Conservation (phyloP, 192 early-diverging fungal genomes). For the Backusella tuberculispora region DNA sequence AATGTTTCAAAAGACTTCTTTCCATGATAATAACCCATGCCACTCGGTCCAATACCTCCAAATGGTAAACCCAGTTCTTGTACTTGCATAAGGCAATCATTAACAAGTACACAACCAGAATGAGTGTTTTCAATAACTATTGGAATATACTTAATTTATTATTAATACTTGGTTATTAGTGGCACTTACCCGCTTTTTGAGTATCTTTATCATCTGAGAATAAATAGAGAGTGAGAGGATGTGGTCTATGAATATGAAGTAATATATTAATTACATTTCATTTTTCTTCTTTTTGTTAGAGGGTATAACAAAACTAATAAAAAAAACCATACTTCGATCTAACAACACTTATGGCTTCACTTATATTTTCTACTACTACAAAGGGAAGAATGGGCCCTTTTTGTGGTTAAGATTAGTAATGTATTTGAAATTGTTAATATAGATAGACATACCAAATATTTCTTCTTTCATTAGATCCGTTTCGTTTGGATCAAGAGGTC, state of each 20-base stretch:
- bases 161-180: background rate
- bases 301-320: background rate
- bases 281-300: too few species aligned
- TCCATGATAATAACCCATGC: slow-evolving; percentile 81
- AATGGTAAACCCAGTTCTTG: slow-evolving; percentile 62
- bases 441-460: slow-evolving; percentile 65
- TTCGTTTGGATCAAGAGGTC: slow-evolving; percentile 61
- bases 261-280: too few species aligned
- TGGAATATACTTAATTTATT: background rate
- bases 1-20: slow-evolving; percentile 71
- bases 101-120: slow-evolving; percentile 70
- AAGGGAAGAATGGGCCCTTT: slow-evolving; percentile 81
- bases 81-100: slow-evolving; percentile 72
- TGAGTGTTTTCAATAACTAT: slow-evolving; percentile 49
- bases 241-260: slow-evolving; percentile 45
- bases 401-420: background rate
- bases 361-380: slow-evolving; percentile 60
- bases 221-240: slow-evolving; percentile 82
- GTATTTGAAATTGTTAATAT: background rate
- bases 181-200: slow-evolving; percentile 52
- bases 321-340: slow-evolving; percentile 42
- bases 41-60: slow-evolving; percentile 79
- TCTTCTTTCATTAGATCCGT: slow-evolving; percentile 82
- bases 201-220: slow-evolving; percentile 59
- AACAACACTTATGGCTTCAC: slow-evolving; percentile 66